Percentiles rank a stretch among this genome's conserved stretches.
Evolutionary conservation across 495 filamentous ascomycete genomes (phyloP).

Genomic region (Chaetomium cochliodes): DNA sequence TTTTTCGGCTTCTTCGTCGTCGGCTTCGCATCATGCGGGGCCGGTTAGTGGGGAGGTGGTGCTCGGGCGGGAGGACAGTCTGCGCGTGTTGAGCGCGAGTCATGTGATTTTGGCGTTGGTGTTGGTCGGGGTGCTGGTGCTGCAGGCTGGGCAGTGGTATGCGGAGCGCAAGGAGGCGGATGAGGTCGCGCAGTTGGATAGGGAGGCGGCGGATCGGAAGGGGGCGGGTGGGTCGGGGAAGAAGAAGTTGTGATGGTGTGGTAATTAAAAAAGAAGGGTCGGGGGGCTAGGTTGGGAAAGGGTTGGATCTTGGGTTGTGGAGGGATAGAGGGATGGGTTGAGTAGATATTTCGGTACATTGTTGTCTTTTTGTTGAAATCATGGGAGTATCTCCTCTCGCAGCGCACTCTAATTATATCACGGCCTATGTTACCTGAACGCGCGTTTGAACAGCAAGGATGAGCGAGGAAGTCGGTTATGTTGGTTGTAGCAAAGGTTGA

Average conservation of each 20-base stretch:
- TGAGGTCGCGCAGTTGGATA: constrained; percentile 51
- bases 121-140: constrained; percentile 80
- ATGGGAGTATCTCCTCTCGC: background rate
- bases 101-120: constrained; percentile 94
- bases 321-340: background rate
- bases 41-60: constrained; percentile 44
- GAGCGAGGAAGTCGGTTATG: background rate
- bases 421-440: too few species aligned
- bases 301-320: background rate
- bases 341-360: background rate
- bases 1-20: too few species aligned
- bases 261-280: background rate
- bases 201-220: constrained; percentile 15
- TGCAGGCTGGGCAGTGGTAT: constrained; percentile 99
- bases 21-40: constrained; percentile 49
- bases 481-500: background rate
- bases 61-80: constrained; percentile 74
- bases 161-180: constrained; percentile 87
- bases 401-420: background rate
- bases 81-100: constrained; percentile 90
- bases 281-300: background rate
- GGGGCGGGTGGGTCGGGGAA: constrained; percentile 11
- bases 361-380: background rate
- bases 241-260: constrained; percentile 11
- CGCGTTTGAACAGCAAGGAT: too few species aligned